These are phyloP conservation scores for Hydnum rufescens DNA, from an alignment of 768 basidiomycete genomes.

Conservation along the genomic window DNA sequence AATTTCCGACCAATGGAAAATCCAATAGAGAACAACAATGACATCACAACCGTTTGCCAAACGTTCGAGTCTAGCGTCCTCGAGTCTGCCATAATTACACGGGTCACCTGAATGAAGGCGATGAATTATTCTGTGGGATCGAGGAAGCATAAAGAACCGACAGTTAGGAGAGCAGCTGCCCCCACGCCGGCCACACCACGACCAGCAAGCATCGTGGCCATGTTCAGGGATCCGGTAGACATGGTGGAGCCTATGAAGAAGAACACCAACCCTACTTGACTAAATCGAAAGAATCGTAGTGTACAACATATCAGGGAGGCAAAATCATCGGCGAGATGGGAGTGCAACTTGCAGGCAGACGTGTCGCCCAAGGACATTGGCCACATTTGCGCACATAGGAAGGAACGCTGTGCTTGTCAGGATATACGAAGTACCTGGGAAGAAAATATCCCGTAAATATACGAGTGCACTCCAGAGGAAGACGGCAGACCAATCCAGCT, in stretches of 20 bases:
- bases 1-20: conserved; percentile 12
- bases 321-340: too few species aligned
- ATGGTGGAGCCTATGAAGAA: conserved; percentile 29
- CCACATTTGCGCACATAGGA: conserved; percentile 29
- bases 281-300: neutral
- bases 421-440: conserved; percentile 32
- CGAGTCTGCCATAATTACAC: conserved; percentile 28
- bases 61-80: conserved; percentile 25
- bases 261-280: conserved; percentile 24
- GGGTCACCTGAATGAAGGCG: conserved; percentile 18
- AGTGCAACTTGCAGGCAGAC: conserved; percentile 17
- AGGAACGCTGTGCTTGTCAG: conserved; percentile 34
- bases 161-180: conserved; percentile 11
- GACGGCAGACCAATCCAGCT: neutral
- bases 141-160: conserved; percentile 9
- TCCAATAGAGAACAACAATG: conserved; percentile 26
- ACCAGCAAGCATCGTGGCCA: conserved; percentile 27
- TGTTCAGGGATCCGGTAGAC: conserved; percentile 28
- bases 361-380: conserved; percentile 32
- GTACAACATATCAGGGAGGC: neutral
- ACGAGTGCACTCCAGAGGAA: neutral
- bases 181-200: conserved; percentile 19
- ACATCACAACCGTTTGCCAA: conserved; percentile 23
- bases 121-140: neutral
- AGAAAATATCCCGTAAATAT: too few species aligned